Evolutionary conservation across 1,139 yeast genomes (phyloP).

Genomic region (Candida sp.): DNA sequence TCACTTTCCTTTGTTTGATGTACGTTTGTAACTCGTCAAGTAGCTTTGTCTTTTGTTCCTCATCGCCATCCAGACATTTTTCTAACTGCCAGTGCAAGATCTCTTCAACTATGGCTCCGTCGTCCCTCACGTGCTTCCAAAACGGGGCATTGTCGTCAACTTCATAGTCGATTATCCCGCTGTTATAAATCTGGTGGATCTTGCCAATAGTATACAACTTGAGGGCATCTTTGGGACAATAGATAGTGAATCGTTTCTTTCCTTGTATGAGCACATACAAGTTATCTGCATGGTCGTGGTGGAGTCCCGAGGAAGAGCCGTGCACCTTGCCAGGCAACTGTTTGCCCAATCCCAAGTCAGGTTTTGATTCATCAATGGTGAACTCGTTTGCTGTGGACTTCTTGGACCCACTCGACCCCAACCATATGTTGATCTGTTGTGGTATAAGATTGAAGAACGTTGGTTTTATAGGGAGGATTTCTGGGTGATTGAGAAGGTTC

Average conservation of each 20-base stretch:
- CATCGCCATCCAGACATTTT: conserved; percentile 10
- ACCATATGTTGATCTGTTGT: conserved; percentile 78
- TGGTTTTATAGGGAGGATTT: conserved; percentile 45
- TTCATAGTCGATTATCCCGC: conserved; percentile 70
- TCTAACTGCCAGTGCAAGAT: conserved; percentile 41
- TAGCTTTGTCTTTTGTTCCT: conserved; percentile 11
- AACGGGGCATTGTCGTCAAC: conserved; percentile 54
- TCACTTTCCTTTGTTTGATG: conserved; percentile 14
- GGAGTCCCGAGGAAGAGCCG: conserved; percentile 76
- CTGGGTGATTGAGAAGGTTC: conserved; percentile 29
- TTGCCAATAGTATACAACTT: conserved; percentile 65
- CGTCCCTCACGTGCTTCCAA: conserved; percentile 64
- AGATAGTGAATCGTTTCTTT: conserved; percentile 66
- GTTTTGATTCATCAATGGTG: conserved; percentile 13
- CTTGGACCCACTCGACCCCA: conserved; percentile 40
- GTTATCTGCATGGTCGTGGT: conserved; percentile 83
- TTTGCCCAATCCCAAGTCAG: conserved; percentile 44
- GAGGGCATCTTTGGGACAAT: conserved; percentile 62
- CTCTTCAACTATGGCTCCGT: conserved; percentile 61
- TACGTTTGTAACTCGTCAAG: conserved; percentile 20
- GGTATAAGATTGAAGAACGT: conserved; percentile 51
- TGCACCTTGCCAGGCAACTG: conserved; percentile 44
- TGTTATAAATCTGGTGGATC: conserved; percentile 49
- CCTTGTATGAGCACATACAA: conserved; percentile 66
- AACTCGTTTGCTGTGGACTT: conserved; percentile 2